Conservation (phyloP, 2,329 filamentous ascomycete species). For the Arthrobotrys pseudoclavata region DNA sequence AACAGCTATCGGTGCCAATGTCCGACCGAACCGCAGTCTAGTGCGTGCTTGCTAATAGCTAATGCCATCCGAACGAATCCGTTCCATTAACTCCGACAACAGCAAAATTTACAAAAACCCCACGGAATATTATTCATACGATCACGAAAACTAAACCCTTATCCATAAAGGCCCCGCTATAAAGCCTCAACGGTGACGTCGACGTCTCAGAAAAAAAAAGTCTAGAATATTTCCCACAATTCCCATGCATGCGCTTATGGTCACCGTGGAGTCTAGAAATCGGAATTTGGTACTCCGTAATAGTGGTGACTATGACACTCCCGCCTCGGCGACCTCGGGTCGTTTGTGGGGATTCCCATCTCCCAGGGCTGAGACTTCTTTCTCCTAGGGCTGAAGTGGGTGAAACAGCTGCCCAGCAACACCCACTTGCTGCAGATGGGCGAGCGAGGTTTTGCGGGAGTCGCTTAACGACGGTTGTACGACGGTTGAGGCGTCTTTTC, state of each 20-base stretch:
- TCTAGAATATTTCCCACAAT: constrained; percentile 26
- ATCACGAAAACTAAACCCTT: neutral
- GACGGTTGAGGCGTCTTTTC: constrained; percentile 58
- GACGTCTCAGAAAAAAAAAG: neutral
- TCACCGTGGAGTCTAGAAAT: neutral
- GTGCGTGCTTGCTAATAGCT: constrained; percentile 22
- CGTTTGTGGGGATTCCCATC: constrained; percentile 53
- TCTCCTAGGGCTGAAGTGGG: constrained; percentile 56
- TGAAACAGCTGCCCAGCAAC: constrained; percentile 51
- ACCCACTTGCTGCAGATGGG: constrained; percentile 16
- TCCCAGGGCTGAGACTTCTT: constrained; percentile 59
- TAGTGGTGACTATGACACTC: constrained; percentile 47
- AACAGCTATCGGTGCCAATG: constrained; percentile 20
- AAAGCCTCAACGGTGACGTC: constrained; percentile 26
- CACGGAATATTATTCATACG: constrained; percentile 10
- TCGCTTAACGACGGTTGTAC: constrained; percentile 60
- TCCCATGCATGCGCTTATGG: neutral
- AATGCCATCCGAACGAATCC: constrained; percentile 50
- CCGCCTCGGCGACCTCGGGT: constrained; percentile 60
- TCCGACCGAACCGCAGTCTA: constrained; percentile 37
- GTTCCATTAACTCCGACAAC: constrained; percentile 26
- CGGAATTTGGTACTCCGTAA: constrained; percentile 40
- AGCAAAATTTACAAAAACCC: neutral
- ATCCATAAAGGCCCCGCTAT: constrained; percentile 1
- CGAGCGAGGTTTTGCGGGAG: constrained; percentile 55